Evolutionary conservation across 495 filamentous ascomycete species (phyloP), one percentile per base, ranked within the genome.

Genomic region (Penicillium diatomitis): DNA sequence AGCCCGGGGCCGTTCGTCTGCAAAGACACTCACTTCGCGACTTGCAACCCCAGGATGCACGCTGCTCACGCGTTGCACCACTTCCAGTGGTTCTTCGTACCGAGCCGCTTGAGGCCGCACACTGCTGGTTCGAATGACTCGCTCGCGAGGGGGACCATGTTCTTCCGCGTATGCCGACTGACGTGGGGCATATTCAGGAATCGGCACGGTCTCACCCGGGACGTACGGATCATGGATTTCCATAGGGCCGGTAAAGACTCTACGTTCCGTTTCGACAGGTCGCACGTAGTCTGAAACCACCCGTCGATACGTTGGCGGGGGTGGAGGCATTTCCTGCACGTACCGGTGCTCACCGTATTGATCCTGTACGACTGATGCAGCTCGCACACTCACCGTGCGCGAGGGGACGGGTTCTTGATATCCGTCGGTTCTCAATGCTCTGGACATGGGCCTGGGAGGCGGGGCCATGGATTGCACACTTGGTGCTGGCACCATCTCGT

Each of bases 101-200:
- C 77, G 75, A 31, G 71, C 50, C 32, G 65, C 55, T 38, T 71
- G 70, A 3, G 82, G 82, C 44, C 79, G 75, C 20, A 81, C 76
- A 60, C 81, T 85, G 6, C 74, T 53, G 31, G 78, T 68, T 47
- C 81, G 68, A 28, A 81, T 55, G n/a, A 79, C 58, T 44, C 78
- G 75, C 35, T 82, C 78, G 11, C 73, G 69, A 8, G 77, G 65
- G 5, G 67, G 36, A 32, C 74, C 71, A 9, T 58, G 53, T 44
- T 77, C 72, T 44, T 75, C 71, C 41, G 71, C 57, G 45, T 70
- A 70, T 20, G 58, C 56, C 11, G 59, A 47, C 32, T 58, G 71
- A 6, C 66, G 65, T 31, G 64, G 50, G 31, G 66, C 27, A 53
- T 76, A 77, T 27, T 73, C 71, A 35, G 67, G 56, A 27, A 71